Evolutionary conservation across 768 basidiomycete species (phyloP), one percentile per base, ranked within the genome.

Genomic region (Mycena kentingensis): DNA sequence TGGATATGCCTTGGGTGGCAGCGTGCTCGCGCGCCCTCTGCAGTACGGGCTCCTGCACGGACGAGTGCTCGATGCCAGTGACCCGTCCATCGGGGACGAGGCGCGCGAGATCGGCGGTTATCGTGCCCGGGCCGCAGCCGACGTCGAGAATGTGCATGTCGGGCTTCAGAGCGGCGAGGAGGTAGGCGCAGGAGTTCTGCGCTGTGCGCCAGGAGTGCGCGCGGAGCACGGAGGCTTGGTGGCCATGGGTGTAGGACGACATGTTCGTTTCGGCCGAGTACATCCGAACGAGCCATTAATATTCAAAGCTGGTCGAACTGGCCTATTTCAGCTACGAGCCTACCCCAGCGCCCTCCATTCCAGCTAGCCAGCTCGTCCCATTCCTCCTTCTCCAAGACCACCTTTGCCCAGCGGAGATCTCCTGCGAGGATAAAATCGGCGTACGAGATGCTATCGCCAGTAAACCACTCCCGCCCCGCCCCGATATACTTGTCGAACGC

Each of bases 71-170:
- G 46, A 81, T 51, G 3, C 77, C 80, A 15, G 69, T 70, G 35
- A 80, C 73, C 10, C 67, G 60, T 0, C 78, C 80, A 26, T 71
- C 41, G 1, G 73, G 70, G 16, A 76, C 73, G 51, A 67, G 66
- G 1, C 51, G 51, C 2, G 79, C 79, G 19, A 82, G 63, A 46
- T 73, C 73, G 27, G 61, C 53, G 2, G 78, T 78, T 63, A 81
- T 81, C 13, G 75, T 77, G 0, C 79, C 81, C 0, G 80, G 79
- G 0, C 81, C 79, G 54, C 76, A 81, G 10, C 79, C 79, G 29
- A 80, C 60, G 60, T 82, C 80, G 36, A 82, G 75, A 49, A 82
- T 69, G 29, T 63, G 54, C 70, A 75, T 70, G 39, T 61, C 47
- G 1, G 74, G 72, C 22, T 67, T 63, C 26, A 79, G 60, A 32